phyloP scores from a whole-genome alignment of 345 rosid genomes.

The Linum tenue region DNA sequence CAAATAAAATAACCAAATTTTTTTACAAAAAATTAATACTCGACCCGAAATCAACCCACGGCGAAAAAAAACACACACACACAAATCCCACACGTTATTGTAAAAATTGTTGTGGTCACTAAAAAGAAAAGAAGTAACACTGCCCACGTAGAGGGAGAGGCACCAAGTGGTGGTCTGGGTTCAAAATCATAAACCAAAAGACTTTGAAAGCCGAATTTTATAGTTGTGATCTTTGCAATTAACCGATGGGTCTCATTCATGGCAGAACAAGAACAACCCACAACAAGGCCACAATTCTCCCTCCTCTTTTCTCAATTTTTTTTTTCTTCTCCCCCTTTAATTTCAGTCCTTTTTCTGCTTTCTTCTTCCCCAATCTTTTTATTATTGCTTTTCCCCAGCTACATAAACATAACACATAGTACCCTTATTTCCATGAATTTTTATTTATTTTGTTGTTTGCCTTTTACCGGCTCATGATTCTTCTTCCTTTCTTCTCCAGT shows the following conservation, averaged over 20 bases:
- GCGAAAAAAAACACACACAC: not conserved
- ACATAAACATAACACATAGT: no score
- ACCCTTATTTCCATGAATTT: no score
- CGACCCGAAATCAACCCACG: not conserved
- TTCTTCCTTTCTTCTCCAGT: constrained; percentile 3
- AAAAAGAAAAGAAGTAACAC: no score
- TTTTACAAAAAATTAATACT: no score
- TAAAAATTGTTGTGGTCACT: no score
- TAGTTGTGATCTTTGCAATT: constrained; percentile 28
- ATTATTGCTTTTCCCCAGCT: not conserved
- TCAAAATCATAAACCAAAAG: constrained; percentile 27
- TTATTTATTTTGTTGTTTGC: no score
- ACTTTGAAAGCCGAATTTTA: constrained; percentile 6
- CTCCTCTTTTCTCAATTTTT: not conserved
- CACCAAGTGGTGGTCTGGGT: not conserved
- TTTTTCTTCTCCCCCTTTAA: not conserved
- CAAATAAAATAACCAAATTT: no score
- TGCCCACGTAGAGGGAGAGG: no score
- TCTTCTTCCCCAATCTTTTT: constrained; percentile 8
- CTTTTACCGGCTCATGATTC: constrained; percentile 11
- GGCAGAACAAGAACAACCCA: constrained; percentile 6
- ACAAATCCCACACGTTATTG: constrained; percentile 18
- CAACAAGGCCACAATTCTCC: constrained; percentile 35
- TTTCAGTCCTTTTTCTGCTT: constrained; percentile 8
- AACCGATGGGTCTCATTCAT: constrained; percentile 41